Evolutionary conservation across 805 yeast genomes (phyloP).

Genomic region (Saccharomyces eubayanus): DNA sequence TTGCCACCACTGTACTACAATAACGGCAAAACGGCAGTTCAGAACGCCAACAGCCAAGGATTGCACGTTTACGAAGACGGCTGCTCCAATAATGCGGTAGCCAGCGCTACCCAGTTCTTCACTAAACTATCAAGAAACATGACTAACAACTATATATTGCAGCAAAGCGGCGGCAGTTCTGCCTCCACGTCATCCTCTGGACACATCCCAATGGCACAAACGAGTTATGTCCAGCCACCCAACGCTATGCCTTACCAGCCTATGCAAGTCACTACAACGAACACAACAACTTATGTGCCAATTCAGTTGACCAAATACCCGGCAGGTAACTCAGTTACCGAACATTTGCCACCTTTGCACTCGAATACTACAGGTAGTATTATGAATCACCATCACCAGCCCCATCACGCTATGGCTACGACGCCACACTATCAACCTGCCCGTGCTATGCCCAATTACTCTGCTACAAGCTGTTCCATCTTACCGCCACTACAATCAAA

Average conservation of each 20-base stretch:
- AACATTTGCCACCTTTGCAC: background rate
- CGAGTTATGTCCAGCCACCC: background rate
- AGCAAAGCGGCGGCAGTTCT: background rate
- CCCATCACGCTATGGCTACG: background rate
- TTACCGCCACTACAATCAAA: background rate
- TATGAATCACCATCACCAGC: background rate
- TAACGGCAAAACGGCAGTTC: constrained; percentile 4
- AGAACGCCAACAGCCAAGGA: background rate
- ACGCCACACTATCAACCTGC: background rate
- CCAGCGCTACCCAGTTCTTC: constrained; percentile 19
- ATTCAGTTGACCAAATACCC: background rate
- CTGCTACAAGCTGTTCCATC: background rate
- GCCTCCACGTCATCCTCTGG: background rate
- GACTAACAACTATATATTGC: constrained; percentile 1
- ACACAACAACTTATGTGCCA: background rate
- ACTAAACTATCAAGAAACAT: constrained; percentile 18
- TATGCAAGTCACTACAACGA: background rate
- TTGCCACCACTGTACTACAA: constrained; percentile 13
- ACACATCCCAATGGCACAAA: background rate
- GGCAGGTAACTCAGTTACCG: background rate
- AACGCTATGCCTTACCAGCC: background rate
- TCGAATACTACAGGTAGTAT: background rate
- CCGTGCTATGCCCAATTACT: background rate
- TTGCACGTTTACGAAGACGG: background rate
- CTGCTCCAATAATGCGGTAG: constrained; percentile 1